Evolutionary conservation across 306 rosid species (phyloP), one percentile per base, ranked within the genome.

Genomic region (Lotus japonicus): DNA sequence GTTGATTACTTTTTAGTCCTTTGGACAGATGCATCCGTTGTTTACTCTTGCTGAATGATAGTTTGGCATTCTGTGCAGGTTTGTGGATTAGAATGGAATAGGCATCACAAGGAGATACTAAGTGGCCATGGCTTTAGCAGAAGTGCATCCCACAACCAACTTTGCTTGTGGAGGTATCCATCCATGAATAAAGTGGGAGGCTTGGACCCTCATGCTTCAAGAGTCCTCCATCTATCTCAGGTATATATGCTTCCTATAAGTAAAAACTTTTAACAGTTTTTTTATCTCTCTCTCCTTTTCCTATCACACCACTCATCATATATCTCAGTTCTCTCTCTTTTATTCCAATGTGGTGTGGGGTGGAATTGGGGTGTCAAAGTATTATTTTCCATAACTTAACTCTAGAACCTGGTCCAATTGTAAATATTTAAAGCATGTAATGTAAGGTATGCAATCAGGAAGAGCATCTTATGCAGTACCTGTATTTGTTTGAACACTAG

Each of bases 81-180:
- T n/a, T n/a, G n/a, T n/a, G n/a, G n/a, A 64, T 77, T 85, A 48
- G 88, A 90, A 68, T 90, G 97, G 95, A 90, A 90, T 69, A 85
- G 72, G 66, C 92, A 87, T 77, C 89, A 84, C 79, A 87, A 77
- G 60, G 95, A 87, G 79, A 49, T 90, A 64, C 66, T 90, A 73
- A 90, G 97, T 67, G 97, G 87, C 9, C 97, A 90, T 70, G 97
- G 97, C 31, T 90, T 75, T 58, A 82, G 89, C 28, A 52, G 58
- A 45, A 41, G 52, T 12, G 54, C 55, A 67, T 66, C 52, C 53
- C 58, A 46, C 79, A 82, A 85, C 74, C 88, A 82, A 75, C 84
- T 90, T 21, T 84, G 80, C 68, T 46, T 90, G 76, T 90, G 97
- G 97, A 81, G 56, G 62, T 87, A 87, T 77, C 95, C 95, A 9